Evolutionary conservation across 2,329 filamentous ascomycete species (phyloP), one percentile per base, ranked within the genome.

Genomic region (Epichloe uncinata): DNA sequence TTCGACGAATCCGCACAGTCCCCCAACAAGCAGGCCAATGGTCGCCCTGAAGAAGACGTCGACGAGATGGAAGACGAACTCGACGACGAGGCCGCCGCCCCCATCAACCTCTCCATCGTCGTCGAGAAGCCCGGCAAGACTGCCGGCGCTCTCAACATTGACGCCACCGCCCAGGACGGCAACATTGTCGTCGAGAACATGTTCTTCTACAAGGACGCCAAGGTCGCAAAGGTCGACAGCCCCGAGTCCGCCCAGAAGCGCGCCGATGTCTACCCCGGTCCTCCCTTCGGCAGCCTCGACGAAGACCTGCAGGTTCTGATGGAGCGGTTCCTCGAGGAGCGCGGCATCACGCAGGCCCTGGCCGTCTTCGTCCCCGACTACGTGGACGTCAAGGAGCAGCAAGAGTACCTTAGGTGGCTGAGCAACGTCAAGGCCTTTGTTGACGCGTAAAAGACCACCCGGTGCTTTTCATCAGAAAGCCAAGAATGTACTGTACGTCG

Each of bases 381-480:
- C 73, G 90, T 97, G 63, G 89, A 97, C 66, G 81, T 86, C 71
- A 98, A 98, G 83, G 93, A 98, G 80, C 91, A 97, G 80, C 85
- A 82, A 72, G 93, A 98, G 77, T 98, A 98, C 69, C 73, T 94
- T 54, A 73, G 78, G 57, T 98, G 94, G 93, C 73, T 98, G 67
- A 78, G 82, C 68, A 86, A 85, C 64, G 78, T 96, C 69, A 93
- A 91, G 81, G 73, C 71, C 55, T 96, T 97, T 64, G 74, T 96
- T 57, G 84, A 86, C 65, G 82, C 81, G 53, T 88, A 73, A 67
- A 35, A 2, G 5, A 37, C 13, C 5, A n/a, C 15, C 13, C 4
- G 13, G 12, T 2, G 12, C 15, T n/a, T n/a, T 13, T 37, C 1
- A 3, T n/a, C 35, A 13, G 6, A 41, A 41, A 41, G 38, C n/a